Base-by-base conservation (phyloP, 331 rosid species). In the Telfairia occidentalis region DNA sequence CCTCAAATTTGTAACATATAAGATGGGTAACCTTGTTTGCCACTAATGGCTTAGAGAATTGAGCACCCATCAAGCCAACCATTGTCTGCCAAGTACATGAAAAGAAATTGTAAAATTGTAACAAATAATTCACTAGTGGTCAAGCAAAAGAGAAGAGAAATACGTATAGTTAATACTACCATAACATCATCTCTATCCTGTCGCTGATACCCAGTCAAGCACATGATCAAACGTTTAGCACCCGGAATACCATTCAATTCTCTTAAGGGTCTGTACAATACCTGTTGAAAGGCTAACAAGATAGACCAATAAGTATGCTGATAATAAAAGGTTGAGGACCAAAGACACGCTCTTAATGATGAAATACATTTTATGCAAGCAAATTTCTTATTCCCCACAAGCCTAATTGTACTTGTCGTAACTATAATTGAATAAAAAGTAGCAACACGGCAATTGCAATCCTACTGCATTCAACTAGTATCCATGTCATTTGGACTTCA, bases 101-200 rank as follows among this genome's bases (percentile, higher is more conserved):
- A 10, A 50, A 50, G n/a, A 35, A 38, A 54, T 53, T 74, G 24
- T 54, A 26, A 54, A 19, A 7, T 16, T 52, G 37, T 5, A 60
- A 5, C 4, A 37, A 50, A 37, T 26, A 37, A 13, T 6, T 52
- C 2, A 40, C 16, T 23, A 37, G 23, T 37, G 1, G 67, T 24
- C 28, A 23, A 19, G 53, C 19, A 74, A 34, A 54, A 37, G 50
- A 32, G 45, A 34, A 34, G 26, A 54, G 24, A 37, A 16, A 2
- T n/a, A 57, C 0, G 21, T 16, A 24, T 70, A 45, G 40, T 7
- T 28, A 2, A 40, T 71, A 88, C 97, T 71, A 88, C 97, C 98
- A 94, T 94, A 67, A 91, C 87, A 83, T 94, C 98, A 76, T 91
- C 97, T 81, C 97, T 88, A 83, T 91, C 98, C 78, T 86, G 96